Base-by-base conservation (phyloP, 306 rosid genomes). In the Medicago lupulina region DNA sequence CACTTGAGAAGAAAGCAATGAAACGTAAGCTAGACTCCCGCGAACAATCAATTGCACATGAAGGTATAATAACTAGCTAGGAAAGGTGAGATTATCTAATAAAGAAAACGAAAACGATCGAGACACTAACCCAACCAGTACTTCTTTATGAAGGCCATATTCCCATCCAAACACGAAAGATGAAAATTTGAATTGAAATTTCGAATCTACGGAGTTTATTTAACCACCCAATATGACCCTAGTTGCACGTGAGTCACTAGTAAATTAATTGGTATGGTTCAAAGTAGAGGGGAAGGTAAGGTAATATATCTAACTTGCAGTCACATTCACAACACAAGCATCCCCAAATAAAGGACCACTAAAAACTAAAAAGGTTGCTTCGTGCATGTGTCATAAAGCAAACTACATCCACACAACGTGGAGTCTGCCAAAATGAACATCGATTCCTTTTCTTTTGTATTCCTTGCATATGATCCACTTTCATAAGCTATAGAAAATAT, bases 341-440 rank as follows among this genome's bases (percentile, higher is more conserved):
- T 75, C 67, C 21, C 73, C 13, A 50, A n/a, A 70, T 60, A 40
- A 64, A 65, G 87, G 90, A 78, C 91, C 90, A 82, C 90, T 36
- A 14, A 8, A 14, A 49, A 74, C 70, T 58, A n/a, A 77, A 60
- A 83, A 59, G 71, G 67, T 44, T 54, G 58, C 55, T 66, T 67
- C 70, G 9, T 61, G 80, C 83, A 80, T 73, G 78, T 81, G 85
- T 73, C 63, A 40, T 63, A 83, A 79, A 74, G 71, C 54, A 39
- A 41, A 28, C 41, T 18, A 15, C 67, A 73, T 18, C 80, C 79
- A 51, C 82, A 36, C 51, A 69, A 62, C 64, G 62, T 70, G 73
- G 36, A 74, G 43, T 39, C 23, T 31, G 44, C 64, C 43, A 76
- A 70, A 40, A 74, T 67, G 54, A 82, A 72, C 49, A 84, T 67